These are phyloP conservation scores for Fusarium torreyae DNA, from an alignment of 2,329 filamentous ascomycete genomes.

Conservation along the genomic window DNA sequence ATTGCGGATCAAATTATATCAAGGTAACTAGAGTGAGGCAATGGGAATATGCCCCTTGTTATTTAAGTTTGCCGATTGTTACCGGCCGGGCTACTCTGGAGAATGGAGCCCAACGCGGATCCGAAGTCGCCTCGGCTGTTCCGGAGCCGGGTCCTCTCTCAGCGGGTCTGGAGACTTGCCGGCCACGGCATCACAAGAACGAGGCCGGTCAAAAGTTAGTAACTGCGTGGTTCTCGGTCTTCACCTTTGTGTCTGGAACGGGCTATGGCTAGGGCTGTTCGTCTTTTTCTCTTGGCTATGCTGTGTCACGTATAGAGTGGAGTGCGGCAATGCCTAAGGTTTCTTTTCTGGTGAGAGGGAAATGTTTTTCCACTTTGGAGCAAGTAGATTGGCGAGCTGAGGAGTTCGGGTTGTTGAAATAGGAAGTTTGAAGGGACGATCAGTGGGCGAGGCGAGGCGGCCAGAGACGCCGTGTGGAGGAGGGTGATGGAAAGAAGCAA, in stretches of 20 bases:
- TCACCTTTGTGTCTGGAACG: conserved; percentile 12
- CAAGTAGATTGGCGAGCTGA: conserved; percentile 41
- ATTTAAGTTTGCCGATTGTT: not conserved
- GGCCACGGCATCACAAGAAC: not conserved
- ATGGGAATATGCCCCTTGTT: not conserved
- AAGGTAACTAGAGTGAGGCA: not conserved
- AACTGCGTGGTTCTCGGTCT: not conserved
- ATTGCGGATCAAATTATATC: conserved; percentile 12
- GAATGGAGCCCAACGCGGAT: conserved; percentile 7
- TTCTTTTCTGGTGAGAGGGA: conserved; percentile 2
- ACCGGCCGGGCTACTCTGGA: not conserved
- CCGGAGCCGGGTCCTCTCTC: not conserved
- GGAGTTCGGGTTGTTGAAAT: conserved; percentile 1
- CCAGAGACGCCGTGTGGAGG: not conserved
- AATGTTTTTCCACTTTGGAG: conserved; percentile 10
- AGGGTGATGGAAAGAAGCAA: not conserved
- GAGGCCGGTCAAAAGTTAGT: not conserved
- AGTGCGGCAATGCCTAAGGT: not conserved
- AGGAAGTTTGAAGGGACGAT: conserved; percentile 20
- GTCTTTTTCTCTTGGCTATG: not conserved
- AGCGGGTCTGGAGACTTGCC: conserved; percentile 4
- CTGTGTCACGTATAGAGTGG: conserved; percentile 8
- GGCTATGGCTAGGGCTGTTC: not conserved
- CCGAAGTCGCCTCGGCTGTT: conserved; percentile 12
- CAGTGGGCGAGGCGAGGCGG: conserved; percentile 25